Percentiles rank a stretch among this genome's conserved stretches.
Evolutionary conservation across 306 rosid species (phyloP).

Genomic region (Styphnolobium japonicum): DNA sequence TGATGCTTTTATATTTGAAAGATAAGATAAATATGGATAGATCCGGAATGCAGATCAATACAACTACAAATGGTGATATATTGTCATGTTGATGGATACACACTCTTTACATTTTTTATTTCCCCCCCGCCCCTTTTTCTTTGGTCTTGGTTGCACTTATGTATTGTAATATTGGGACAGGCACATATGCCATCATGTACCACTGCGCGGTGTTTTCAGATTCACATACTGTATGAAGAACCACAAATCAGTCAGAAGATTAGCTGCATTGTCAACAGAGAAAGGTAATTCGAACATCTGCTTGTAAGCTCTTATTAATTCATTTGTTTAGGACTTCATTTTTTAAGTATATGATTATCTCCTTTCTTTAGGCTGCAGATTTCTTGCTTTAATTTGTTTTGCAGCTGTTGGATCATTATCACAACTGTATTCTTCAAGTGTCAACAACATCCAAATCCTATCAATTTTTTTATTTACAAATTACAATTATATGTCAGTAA

Average conservation of each 20-base stretch:
- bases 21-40: not conserved
- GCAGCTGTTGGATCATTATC: not conserved
- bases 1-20: slow-evolving; percentile 14
- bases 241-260: slow-evolving; percentile 47
- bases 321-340: not conserved
- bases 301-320: slow-evolving; percentile 13
- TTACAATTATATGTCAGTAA: not conserved
- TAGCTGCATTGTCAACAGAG: slow-evolving; percentile 44
- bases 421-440: not conserved
- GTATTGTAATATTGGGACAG: slow-evolving; percentile 45
- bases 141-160: slow-evolving; percentile 14
- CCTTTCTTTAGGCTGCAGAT: slow-evolving; percentile 4
- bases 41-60: slow-evolving; percentile 13
- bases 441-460: slow-evolving; percentile 1
- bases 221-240: slow-evolving; percentile 44
- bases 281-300: slow-evolving; percentile 47
- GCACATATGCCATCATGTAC: slow-evolving; percentile 43
- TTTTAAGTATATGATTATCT: not conserved
- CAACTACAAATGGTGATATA: not conserved
- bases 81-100: not conserved
- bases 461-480: not conserved
- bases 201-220: slow-evolving; percentile 42
- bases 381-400: not conserved
- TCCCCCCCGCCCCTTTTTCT: not conserved
- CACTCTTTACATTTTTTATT: not conserved